A percentile compares a stretch with the other conserved stretches of the same genome.
phyloP scores from a whole-genome alignment of 345 rosid species.

The Linum usitatissimum region DNA sequence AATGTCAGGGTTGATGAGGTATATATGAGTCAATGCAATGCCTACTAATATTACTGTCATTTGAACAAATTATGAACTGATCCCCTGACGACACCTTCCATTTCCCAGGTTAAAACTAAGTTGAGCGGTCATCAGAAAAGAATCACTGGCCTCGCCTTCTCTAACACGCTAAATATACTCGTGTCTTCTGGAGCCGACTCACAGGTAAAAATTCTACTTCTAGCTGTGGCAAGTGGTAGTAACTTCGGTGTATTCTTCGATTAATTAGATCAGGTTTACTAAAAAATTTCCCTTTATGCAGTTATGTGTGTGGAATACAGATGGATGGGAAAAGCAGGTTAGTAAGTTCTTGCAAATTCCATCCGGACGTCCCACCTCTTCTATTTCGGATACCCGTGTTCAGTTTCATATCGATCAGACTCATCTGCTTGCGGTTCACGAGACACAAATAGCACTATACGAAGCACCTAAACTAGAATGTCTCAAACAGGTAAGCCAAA shows the following conservation, averaged over 20 bases:
- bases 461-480: slow-evolving; percentile 38
- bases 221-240: too few species aligned
- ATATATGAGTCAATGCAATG: not conserved
- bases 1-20: slow-evolving; percentile 85
- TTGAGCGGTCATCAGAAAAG: slow-evolving; percentile 10
- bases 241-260: not conserved
- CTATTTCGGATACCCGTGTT: slow-evolving; percentile 33
- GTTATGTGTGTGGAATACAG: slow-evolving; percentile 71
- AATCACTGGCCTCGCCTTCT: slow-evolving; percentile 9
- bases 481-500: slow-evolving; percentile 5
- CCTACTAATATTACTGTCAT: not conserved
- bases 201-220: slow-evolving; percentile 1
- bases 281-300: slow-evolving; percentile 7
- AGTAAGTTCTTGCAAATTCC: slow-evolving; percentile 29
- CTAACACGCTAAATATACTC: slow-evolving; percentile 4
- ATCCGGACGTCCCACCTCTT: slow-evolving; percentile 28
- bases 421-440: slow-evolving; percentile 36
- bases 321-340: slow-evolving; percentile 63
- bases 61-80: not conserved
- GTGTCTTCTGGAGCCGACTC: slow-evolving; percentile 8
- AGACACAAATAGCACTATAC: slow-evolving; percentile 33
- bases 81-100: too few species aligned
- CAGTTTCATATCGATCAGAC: slow-evolving; percentile 43
- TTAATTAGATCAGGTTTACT: not conserved
- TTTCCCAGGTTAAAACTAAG: not conserved